phyloP scores from a whole-genome alignment of 371 early-diverging fungal genomes.

The Apophysomyces variabilis region DNA sequence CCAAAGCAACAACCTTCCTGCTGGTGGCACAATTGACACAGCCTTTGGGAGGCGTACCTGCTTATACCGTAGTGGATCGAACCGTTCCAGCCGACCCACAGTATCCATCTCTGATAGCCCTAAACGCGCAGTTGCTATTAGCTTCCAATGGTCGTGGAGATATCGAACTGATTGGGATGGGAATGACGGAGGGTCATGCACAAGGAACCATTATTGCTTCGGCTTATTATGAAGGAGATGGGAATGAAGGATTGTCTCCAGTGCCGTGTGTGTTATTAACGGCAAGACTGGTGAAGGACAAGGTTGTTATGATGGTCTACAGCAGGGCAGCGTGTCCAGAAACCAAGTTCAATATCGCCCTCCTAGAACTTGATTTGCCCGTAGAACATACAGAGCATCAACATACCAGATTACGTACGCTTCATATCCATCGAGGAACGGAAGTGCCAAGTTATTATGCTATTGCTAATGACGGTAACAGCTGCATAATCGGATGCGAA shows the following conservation, averaged over 20 bases:
- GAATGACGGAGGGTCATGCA: not conserved
- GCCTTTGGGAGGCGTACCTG: conserved; percentile 34
- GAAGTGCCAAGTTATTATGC: conserved; percentile 72
- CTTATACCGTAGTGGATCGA: conserved; percentile 33
- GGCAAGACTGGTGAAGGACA: conserved; percentile 28
- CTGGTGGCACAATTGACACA: conserved; percentile 26
- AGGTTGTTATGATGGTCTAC: conserved; percentile 38
- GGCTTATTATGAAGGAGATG: conserved; percentile 36
- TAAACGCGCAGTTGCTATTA: conserved; percentile 30
- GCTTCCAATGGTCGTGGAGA: conserved; percentile 43
- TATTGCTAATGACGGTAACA: conserved; percentile 46
- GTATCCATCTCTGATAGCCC: conserved; percentile 34
- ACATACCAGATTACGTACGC: conserved; percentile 13
- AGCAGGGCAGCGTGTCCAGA: conserved; percentile 29
- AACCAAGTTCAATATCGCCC: conserved; percentile 50
- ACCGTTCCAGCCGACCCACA: conserved; percentile 38
- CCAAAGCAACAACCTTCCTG: conserved; percentile 14
- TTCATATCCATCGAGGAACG: conserved; percentile 61
- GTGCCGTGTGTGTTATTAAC: conserved; percentile 47
- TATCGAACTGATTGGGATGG: conserved; percentile 36
- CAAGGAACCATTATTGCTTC: conserved; percentile 23
- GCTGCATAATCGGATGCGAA: conserved; percentile 60
- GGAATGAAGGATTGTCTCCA: conserved; percentile 47
- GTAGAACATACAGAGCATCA: conserved; percentile 5
- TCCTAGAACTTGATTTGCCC: conserved; percentile 39